A percentile compares a stretch with the other conserved stretches of the same genome.
phyloP scores from a whole-genome alignment of 1,284 basidiomycete species.

The Fomitopsis palustris region DNA sequence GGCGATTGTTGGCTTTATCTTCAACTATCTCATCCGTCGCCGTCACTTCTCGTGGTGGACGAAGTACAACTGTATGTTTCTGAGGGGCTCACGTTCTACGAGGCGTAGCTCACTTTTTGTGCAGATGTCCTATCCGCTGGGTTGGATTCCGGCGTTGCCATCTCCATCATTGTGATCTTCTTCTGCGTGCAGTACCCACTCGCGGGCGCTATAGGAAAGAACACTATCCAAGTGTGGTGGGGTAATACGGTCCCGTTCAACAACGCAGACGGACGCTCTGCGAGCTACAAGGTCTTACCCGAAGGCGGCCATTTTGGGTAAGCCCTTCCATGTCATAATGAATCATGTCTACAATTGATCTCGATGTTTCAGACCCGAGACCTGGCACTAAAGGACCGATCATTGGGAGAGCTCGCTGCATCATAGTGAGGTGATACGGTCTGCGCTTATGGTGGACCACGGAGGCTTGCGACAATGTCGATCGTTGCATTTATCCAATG shows the following conservation, averaged over 20 bases:
- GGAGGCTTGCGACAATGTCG: too few relatives aligned
- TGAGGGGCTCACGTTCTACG: too few relatives aligned
- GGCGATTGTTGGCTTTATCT: conserved; percentile 49
- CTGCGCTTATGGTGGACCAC: too few relatives aligned
- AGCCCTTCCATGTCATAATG: neutral
- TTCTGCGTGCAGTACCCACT: conserved; percentile 65
- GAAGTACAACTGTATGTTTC: conserved; percentile 42
- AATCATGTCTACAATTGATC: neutral
- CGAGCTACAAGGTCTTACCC: conserved; percentile 28
- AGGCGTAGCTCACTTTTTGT: neutral
- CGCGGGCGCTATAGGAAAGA: conserved; percentile 55
- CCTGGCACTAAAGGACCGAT: neutral
- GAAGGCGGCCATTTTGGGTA: conserved; percentile 38
- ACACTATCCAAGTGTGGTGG: conserved; percentile 65
- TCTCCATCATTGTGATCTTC: conserved; percentile 58
- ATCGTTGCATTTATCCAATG: too few relatives aligned
- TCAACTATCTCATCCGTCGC: conserved; percentile 52
- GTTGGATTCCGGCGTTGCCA: conserved; percentile 58
- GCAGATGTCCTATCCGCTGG: conserved; percentile 54
- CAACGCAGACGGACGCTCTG: conserved; percentile 38
- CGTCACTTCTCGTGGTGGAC: conserved; percentile 53
- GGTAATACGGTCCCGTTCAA: conserved; percentile 54
- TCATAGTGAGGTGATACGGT: too few relatives aligned
- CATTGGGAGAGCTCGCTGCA: too few relatives aligned
- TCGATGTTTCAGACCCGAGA: neutral